A percentile compares a stretch with the other conserved stretches of the same genome.
Conservation (phyloP, 2,329 filamentous ascomycete species). For the Whalleya microplaca region DNA sequence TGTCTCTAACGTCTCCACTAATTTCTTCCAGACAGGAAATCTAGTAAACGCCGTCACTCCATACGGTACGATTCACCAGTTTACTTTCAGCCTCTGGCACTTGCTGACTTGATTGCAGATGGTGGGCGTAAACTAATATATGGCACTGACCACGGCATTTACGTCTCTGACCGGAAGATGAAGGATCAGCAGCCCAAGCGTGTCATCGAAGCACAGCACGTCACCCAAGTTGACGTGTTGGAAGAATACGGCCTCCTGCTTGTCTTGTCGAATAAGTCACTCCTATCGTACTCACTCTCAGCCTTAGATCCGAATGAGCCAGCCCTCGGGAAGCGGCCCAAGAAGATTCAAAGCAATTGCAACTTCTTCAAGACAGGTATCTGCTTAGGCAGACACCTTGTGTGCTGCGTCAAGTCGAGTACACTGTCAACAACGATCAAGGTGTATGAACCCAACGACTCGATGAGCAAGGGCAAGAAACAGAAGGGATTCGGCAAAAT, state of each 20-base stretch:
- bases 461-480: constrained; percentile 90
- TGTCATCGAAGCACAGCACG: constrained; percentile 82
- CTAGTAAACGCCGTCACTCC: constrained; percentile 94
- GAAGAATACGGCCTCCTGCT: constrained; percentile 93
- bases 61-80: constrained; percentile 65
- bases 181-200: constrained; percentile 81
- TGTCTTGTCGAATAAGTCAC: constrained; percentile 89
- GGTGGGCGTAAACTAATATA: constrained; percentile 93
- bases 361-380: constrained; percentile 99
- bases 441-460: constrained; percentile 97
- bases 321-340: constrained; percentile 79
- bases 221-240: constrained; percentile 94
- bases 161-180: constrained; percentile 85
- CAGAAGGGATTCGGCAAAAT: constrained; percentile 95
- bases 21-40: constrained; percentile 69
- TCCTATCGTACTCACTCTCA: constrained; percentile 86
- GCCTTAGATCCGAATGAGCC: constrained; percentile 85
- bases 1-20: constrained; percentile 62
- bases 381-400: constrained; percentile 89
- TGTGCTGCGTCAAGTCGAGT: constrained; percentile 95
- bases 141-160: constrained; percentile 93
- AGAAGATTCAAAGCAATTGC: constrained; percentile 96
- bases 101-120: constrained; percentile 57
- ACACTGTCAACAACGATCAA: constrained; percentile 95
- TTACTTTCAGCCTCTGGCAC: background rate